A percentile compares a stretch with the other conserved stretches of the same genome.
Conservation (phyloP, 768 basidiomycete species). For the Amylocystis lapponica region DNA sequence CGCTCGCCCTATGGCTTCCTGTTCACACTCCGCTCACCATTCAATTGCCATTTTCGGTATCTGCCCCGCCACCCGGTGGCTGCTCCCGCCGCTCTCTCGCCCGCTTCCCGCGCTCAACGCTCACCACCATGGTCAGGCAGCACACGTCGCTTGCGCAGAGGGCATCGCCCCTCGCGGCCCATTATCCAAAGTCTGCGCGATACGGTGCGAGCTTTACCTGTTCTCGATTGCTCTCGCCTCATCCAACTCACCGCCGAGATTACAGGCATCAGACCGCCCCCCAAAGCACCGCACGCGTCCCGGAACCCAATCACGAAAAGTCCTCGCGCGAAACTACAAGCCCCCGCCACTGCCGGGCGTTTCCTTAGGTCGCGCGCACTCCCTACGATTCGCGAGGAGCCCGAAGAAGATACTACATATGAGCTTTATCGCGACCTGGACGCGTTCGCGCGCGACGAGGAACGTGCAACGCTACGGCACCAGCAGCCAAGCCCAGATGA, state of each 20-base stretch:
- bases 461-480: neutral
- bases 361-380: conserved; percentile 9
- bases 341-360: conserved; percentile 13
- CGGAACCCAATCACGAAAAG: conserved; percentile 6
- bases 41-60: neutral
- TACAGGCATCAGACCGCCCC: too few species aligned
- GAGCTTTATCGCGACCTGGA: conserved; percentile 5
- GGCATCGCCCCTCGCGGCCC: conserved; percentile 8
- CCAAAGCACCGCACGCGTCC: too few species aligned
- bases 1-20: too few species aligned
- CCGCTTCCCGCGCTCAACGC: neutral
- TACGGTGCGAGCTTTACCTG: conserved; percentile 2
- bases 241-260: too few species aligned
- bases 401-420: conserved; percentile 2
- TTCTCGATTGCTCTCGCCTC: too few species aligned
- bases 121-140: conserved; percentile 11
- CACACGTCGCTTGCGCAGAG: conserved; percentile 11
- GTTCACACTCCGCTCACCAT: too few species aligned
- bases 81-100: neutral
- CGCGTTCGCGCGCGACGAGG: conserved; percentile 3
- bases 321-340: conserved; percentile 10
- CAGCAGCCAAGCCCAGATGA: conserved; percentile 5
- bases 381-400: conserved; percentile 13
- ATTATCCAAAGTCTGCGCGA: conserved; percentile 2
- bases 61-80: neutral